These are phyloP conservation scores for Hemileccinum rubropunctum DNA, from an alignment of 768 basidiomycete genomes.

Conservation along the genomic window DNA sequence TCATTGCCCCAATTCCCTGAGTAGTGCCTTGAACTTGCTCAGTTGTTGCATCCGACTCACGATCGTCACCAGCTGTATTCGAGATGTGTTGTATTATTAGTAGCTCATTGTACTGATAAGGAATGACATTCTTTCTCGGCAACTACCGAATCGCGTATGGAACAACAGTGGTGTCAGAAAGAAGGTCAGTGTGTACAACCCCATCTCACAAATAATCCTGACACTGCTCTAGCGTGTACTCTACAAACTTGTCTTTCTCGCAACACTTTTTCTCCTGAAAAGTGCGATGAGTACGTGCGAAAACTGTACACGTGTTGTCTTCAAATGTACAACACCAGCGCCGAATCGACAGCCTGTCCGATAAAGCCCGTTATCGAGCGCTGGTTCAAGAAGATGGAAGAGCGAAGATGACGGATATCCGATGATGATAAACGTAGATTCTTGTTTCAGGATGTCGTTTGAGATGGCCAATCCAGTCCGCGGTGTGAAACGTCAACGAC, in stretches of 20 bases:
- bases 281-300: slow-evolving; percentile 51
- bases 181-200: slow-evolving; percentile 18
- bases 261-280: slow-evolving; percentile 63
- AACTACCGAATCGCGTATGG: too few species aligned
- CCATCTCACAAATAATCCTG: too few species aligned
- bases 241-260: slow-evolving; percentile 62
- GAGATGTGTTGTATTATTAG: background rate
- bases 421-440: too few species aligned
- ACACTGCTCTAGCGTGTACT: slow-evolving; percentile 51
- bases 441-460: background rate
- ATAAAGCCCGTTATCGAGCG: slow-evolving; percentile 46
- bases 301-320: slow-evolving; percentile 63
- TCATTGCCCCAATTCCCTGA: slow-evolving; percentile 27
- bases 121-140: too few species aligned
- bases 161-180: too few species aligned
- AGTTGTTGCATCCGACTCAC: background rate
- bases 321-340: slow-evolving; percentile 47
- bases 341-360: slow-evolving; percentile 63
- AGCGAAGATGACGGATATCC: background rate
- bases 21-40: too few species aligned
- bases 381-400: slow-evolving; percentile 50
- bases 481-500: background rate
- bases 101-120: too few species aligned
- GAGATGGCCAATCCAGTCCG: slow-evolving; percentile 5
- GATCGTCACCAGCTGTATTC: background rate